Evolutionary conservation across 805 yeast species (phyloP).

Genomic region (Yamadazyma takamatsuzukensis): DNA sequence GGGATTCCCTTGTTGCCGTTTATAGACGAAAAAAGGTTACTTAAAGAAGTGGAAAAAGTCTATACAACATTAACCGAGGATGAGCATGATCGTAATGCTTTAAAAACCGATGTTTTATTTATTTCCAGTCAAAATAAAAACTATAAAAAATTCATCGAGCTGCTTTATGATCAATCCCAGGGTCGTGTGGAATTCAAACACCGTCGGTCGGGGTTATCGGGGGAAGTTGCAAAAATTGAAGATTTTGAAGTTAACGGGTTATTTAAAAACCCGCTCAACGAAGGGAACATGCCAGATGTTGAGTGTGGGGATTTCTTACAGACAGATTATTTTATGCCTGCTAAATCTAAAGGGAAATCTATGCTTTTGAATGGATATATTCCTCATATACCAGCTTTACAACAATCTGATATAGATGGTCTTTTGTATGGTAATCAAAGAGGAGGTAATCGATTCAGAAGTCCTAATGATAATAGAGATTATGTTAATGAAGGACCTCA

Average conservation of each 20-base stretch:
- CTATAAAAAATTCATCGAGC: constrained; percentile 33
- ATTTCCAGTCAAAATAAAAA: constrained; percentile 62
- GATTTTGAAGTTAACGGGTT: constrained; percentile 32
- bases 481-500: constrained; percentile 40
- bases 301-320: constrained; percentile 37
- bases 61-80: constrained; percentile 61
- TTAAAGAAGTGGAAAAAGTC: constrained; percentile 61
- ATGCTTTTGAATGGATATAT: constrained; percentile 80
- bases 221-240: constrained; percentile 40
- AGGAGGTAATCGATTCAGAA: constrained; percentile 31
- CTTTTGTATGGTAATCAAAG: constrained; percentile 44
- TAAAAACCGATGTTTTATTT: constrained; percentile 65
- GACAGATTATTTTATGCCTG: constrained; percentile 60
- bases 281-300: constrained; percentile 44
- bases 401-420: constrained; percentile 64
- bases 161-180: constrained; percentile 38
- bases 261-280: constrained; percentile 45
- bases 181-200: constrained; percentile 40
- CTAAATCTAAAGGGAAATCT: constrained; percentile 61
- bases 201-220: constrained; percentile 56
- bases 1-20: constrained; percentile 89
- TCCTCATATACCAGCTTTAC: constrained; percentile 57
- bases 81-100: constrained; percentile 68
- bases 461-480: constrained; percentile 27
- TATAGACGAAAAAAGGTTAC: constrained; percentile 75